Conservation (phyloP, 352 stramenopile genomes). For the Globisporangium okanoganense region DNA sequence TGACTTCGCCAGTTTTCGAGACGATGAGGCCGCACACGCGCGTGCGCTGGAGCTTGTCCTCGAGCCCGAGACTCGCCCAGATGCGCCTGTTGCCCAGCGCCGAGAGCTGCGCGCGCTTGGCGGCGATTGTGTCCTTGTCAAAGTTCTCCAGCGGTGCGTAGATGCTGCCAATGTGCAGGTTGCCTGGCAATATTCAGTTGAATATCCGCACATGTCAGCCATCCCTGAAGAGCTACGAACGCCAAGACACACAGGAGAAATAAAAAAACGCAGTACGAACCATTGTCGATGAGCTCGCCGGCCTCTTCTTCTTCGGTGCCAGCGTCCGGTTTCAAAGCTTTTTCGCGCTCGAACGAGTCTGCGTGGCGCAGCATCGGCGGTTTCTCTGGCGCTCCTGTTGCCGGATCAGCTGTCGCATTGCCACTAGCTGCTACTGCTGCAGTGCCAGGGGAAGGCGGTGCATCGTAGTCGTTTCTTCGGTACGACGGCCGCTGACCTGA, state of each 20-base stretch:
- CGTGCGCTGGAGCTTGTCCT: slow-evolving; percentile 64
- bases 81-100: slow-evolving; percentile 76
- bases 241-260: not conserved
- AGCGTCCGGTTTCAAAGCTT: slow-evolving; percentile 28
- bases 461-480: slow-evolving; percentile 77
- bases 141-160: slow-evolving; percentile 76
- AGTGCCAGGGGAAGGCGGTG: slow-evolving; percentile 56
- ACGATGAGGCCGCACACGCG: slow-evolving; percentile 62
- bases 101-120: slow-evolving; percentile 71
- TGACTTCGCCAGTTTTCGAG: slow-evolving; percentile 68
- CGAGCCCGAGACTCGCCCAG: slow-evolving; percentile 80
- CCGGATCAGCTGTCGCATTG: slow-evolving; percentile 17
- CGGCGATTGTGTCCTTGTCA: slow-evolving; percentile 75
- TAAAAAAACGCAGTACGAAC: slow-evolving; percentile 22
- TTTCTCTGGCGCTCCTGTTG: slow-evolving; percentile 35
- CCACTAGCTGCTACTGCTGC: not conserved
- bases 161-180: slow-evolving; percentile 59
- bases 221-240: not conserved
- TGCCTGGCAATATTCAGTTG: slow-evolving; percentile 26
- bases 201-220: not conserved
- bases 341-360: slow-evolving; percentile 51
- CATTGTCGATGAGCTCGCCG: slow-evolving; percentile 58
- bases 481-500: slow-evolving; percentile 79
- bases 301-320: slow-evolving; percentile 60
- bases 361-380: slow-evolving; percentile 24